Evolutionary conservation across 345 rosid genomes (phyloP).

Genomic region (Microthlaspi erraticum): DNA sequence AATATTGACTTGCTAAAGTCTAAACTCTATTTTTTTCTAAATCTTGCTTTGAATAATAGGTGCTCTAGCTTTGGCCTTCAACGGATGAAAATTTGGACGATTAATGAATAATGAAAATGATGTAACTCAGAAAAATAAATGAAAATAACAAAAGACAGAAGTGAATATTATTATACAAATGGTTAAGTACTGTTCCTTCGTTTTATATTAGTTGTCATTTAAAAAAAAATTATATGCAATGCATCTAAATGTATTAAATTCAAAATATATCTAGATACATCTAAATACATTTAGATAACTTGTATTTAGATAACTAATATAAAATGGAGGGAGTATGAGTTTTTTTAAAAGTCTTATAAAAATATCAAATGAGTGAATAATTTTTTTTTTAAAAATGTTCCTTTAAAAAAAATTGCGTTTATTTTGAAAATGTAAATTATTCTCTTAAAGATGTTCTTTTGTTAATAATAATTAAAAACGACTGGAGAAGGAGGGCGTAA

Average conservation of each 20-base stretch:
- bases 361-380: not conserved
- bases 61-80: conserved; percentile 6
- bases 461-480: conserved; percentile 21
- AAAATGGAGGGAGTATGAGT: too few relatives aligned
- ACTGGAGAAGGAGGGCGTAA: conserved; percentile 27
- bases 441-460: not conserved
- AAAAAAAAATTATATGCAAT: too few relatives aligned
- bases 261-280: too few relatives aligned
- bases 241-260: too few relatives aligned
- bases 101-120: conserved; percentile 18
- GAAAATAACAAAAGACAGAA: not conserved
- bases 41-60: conserved; percentile 23
- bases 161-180: not conserved
- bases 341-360: not conserved
- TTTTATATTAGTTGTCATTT: too few relatives aligned
- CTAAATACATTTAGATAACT: too few relatives aligned
- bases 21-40: not conserved
- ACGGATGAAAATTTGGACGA: not conserved
- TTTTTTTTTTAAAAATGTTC: not conserved
- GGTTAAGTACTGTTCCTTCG: too few relatives aligned
- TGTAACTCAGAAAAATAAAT: not conserved
- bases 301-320: too few relatives aligned
- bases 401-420: too few relatives aligned
- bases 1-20: conserved; percentile 40
- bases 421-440: not conserved